Conservation (phyloP, 305 asterid species). For the Nicotiana rustica region DNA sequence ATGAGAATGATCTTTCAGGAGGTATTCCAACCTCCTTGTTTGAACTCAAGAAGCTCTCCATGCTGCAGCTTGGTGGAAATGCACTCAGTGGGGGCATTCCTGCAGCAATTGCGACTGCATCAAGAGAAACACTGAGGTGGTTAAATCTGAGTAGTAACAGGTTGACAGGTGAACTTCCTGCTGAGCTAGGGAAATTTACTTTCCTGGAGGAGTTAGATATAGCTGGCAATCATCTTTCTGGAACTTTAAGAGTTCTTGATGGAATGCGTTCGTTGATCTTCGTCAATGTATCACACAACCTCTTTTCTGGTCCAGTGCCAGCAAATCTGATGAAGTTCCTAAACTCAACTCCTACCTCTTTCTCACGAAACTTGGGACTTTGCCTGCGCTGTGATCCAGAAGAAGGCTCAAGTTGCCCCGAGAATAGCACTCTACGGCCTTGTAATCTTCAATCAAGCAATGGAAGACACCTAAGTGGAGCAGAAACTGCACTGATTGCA, state of each 20-base stretch:
- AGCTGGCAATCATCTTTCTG: constrained; percentile 72
- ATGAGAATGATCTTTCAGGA: constrained; percentile 68
- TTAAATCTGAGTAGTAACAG: constrained; percentile 74
- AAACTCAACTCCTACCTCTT: constrained; percentile 65
- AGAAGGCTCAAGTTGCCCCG: constrained; percentile 48
- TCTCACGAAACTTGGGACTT: constrained; percentile 59
- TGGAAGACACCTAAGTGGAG: constrained; percentile 43
- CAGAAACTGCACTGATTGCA: constrained; percentile 52
- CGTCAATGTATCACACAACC: constrained; percentile 70
- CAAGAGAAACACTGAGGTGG: constrained; percentile 53
- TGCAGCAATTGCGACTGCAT: constrained; percentile 40
- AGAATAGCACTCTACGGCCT: constrained; percentile 44
- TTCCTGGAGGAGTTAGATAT: constrained; percentile 75
- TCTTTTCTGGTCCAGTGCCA: constrained; percentile 73
- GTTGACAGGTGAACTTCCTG: constrained; percentile 66
- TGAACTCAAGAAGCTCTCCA: constrained; percentile 61
- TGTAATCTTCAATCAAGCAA: constrained; percentile 51
- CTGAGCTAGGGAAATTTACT: constrained; percentile 57
- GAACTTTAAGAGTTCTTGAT: constrained; percentile 59
- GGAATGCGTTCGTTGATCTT: constrained; percentile 56
- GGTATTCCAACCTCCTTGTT: constrained; percentile 65
- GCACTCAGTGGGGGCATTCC: constrained; percentile 66
- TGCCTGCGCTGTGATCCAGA: constrained; percentile 57
- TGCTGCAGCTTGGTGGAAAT: constrained; percentile 79
- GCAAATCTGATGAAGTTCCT: constrained; percentile 47